phyloP scores from a whole-genome alignment of 345 rosid species.

The Brassica napus region DNA sequence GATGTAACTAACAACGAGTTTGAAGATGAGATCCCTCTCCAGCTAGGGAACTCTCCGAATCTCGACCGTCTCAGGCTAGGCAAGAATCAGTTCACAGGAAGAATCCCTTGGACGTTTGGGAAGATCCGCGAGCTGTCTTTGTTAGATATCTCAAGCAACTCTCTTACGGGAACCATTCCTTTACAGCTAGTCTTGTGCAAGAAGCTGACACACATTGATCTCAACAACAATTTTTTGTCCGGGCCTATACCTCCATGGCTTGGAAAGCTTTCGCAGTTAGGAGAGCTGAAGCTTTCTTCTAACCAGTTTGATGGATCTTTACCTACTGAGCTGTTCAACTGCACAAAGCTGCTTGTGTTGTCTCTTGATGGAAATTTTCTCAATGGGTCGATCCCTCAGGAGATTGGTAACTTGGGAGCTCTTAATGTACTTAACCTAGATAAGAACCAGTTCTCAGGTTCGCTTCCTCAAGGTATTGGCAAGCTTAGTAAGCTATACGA shows the following conservation, averaged over 20 bases:
- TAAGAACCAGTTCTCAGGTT: constrained; percentile 62
- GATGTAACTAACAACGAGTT: constrained; percentile 78
- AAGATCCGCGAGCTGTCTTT: constrained; percentile 62
- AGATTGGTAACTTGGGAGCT: constrained; percentile 59
- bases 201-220: constrained; percentile 77
- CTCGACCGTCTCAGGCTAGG: constrained; percentile 89
- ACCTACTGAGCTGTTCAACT: constrained; percentile 66
- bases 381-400: constrained; percentile 61
- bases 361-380: constrained; percentile 66
- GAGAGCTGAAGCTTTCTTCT: constrained; percentile 80
- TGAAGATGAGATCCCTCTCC: constrained; percentile 62
- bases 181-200: constrained; percentile 66
- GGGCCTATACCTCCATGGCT: constrained; percentile 78
- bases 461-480: constrained; percentile 64
- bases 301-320: constrained; percentile 66
- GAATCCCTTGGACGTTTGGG: constrained; percentile 79
- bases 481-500: constrained; percentile 71
- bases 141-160: constrained; percentile 73
- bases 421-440: constrained; percentile 69
- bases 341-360: constrained; percentile 68
- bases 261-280: constrained; percentile 61
- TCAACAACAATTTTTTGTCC: constrained; percentile 74
- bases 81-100: constrained; percentile 67
- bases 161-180: constrained; percentile 70
- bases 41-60: constrained; percentile 69